Percentiles rank a stretch among this genome's conserved stretches.
phyloP scores from a whole-genome alignment of 2,329 filamentous ascomycete genomes.

The Domatiomyces catenatus region DNA sequence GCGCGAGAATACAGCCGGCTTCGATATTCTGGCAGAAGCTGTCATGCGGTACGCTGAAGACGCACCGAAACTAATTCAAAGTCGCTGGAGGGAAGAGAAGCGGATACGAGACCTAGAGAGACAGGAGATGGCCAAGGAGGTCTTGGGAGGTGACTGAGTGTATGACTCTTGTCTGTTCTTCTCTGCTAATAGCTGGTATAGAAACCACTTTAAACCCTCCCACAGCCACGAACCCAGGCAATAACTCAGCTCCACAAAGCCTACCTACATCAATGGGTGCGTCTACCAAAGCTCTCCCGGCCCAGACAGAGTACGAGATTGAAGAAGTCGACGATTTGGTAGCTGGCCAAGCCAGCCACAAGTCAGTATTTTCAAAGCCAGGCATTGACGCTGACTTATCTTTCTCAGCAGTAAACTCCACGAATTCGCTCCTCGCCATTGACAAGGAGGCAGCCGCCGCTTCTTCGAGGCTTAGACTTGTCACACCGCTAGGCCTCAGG shows the following conservation, averaged over 20 bases:
- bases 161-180: not conserved
- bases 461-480: constrained; percentile 23
- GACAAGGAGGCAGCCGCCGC: constrained; percentile 2
- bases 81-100: constrained; percentile 47
- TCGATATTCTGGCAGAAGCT: constrained; percentile 37
- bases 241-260: not conserved
- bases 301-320: constrained; percentile 9
- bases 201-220: not conserved
- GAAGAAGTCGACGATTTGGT: constrained; percentile 12
- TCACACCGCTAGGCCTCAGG: constrained; percentile 42
- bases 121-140: constrained; percentile 24
- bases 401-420: constrained; percentile 5
- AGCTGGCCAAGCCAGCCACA: not conserved
- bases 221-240: not conserved
- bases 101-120: constrained; percentile 23
- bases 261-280: constrained; percentile 10
- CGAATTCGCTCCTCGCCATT: constrained; percentile 4
- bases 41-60: constrained; percentile 31
- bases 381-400: constrained; percentile 11
- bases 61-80: constrained; percentile 38
- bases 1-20: constrained; percentile 49
- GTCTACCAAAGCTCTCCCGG: constrained; percentile 8
- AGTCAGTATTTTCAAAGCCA: constrained; percentile 6
- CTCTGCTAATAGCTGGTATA: not conserved
- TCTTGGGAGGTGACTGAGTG: constrained; percentile 20